Evolutionary conservation across 768 basidiomycete genomes (phyloP), one percentile per base, ranked within the genome.

Genomic region (Russula olivacea): DNA sequence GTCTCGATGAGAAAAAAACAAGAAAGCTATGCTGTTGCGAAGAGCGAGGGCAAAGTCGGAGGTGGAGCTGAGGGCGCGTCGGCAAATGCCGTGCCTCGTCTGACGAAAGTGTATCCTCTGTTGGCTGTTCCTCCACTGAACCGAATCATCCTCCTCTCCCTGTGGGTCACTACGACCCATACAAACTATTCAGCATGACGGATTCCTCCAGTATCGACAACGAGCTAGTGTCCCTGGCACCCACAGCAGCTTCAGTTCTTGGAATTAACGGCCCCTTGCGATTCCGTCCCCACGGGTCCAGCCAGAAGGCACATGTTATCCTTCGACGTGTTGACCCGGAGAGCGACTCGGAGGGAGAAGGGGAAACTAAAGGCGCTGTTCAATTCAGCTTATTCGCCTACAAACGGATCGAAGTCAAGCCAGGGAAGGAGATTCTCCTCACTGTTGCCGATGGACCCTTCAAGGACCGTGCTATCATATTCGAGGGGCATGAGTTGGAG

Each of bases 401-500:
- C 68, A 89, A 89, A 76, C 76, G 83, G 64, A 84, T 89, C 71
- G 83, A 83, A 70, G 80, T 87, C 68, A 86, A 81, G 70, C 83
- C 86, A 14, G 87, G 87, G 61, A 86, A 86, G 73, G 84, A 86
- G 74, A 81, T 89, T 56, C 76, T 87, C 52, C 77, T 89, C 58
- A 79, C 85, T 7, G 75, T 88, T 30, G 79, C 75, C 32, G 79
- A 85, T 66, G 81, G 81, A 45, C 69, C 74, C 14, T 81, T 82
- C 73, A 79, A 81, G 61, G 84, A 86, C 61, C 78, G 77, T 62
- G 74, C 84, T 1, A 78, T 88, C 68, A 71, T 86, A 45, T 78
- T 88, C 66, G 83, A 85, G 67, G 86, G 80, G 17, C 79, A 82
- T 73, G 65, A 80, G 6, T 54, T 68, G 41, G 73, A 70, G 41